Evolutionary conservation across 805 yeast species (phyloP), one percentile per base, ranked within the genome.

Genomic region (Candida namnaoensis): DNA sequence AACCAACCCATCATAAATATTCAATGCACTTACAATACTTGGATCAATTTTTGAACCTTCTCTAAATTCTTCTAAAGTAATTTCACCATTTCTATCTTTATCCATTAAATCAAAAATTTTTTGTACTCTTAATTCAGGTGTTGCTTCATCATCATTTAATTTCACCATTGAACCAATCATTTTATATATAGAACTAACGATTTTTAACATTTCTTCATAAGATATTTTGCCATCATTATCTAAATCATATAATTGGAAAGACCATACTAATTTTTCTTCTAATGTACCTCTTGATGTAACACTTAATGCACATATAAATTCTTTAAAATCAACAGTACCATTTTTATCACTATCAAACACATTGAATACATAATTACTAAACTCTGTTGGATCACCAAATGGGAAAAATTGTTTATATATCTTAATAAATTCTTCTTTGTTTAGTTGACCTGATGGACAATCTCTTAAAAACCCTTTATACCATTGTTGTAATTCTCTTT

Each of bases 351-450:
- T 73, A 60, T 93, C 98, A 61, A 93, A 90, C 4, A 88, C 95
- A 41, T 81, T 78, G 64, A 93, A 93, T 13, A 95, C 82, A 51
- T 82, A 84, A 44, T 79, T 85, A 43, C 96, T 87, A 64, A 88
- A 93, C 44, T 88, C 91, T 4, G 84, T 76, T 1, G 99, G 96
- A 54, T 91, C 96, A 0, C 99, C 99, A 68, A 93, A 93, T 15
- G 99, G 99, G 70, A 93, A 93, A 61, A 91, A 93, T 57, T 93
- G 98, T 59, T 87, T 87, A 66, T 90, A 95, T 15, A 93, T 90
- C 61, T 86, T 87, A 50, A 83, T 79, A 60, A 93, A 88, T 56
- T 93, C 98, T 38, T 82, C 86, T 54, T 82, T 83, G 3, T 88
- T 78, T 26, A 93, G 69, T 58, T 82, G 90, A 1, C 98, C 98